Percentiles rank a stretch among this genome's conserved stretches.
phyloP scores from a whole-genome alignment of 371 early-diverging fungal genomes.

The Mucor mucedo region DNA sequence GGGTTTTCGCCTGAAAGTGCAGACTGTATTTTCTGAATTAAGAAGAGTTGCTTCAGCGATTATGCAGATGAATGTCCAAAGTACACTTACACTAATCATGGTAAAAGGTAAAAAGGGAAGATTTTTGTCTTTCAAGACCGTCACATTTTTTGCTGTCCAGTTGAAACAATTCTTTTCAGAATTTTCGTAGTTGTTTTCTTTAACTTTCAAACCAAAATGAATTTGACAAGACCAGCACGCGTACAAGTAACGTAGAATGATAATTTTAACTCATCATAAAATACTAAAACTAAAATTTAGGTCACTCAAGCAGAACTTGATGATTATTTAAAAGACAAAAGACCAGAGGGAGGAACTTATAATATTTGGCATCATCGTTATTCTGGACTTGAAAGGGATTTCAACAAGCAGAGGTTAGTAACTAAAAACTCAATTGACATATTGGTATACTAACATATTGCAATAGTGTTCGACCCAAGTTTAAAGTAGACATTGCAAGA shows the following conservation, averaged over 20 bases:
- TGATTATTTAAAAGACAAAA: conserved; percentile 44
- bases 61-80: neutral
- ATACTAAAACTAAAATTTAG: conserved; percentile 18
- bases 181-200: neutral
- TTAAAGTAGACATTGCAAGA: conserved; percentile 65
- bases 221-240: conserved; percentile 27
- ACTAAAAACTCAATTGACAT: neutral
- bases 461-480: conserved; percentile 60
- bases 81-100: conserved; percentile 2
- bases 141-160: conserved; percentile 4
- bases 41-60: neutral
- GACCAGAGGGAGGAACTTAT: conserved; percentile 63
- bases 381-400: conserved; percentile 57
- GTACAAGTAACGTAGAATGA: conserved; percentile 24
- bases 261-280: no score
- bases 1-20: conserved; percentile 9
- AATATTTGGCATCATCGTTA: conserved; percentile 85
- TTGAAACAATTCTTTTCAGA: neutral
- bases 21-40: conserved; percentile 21
- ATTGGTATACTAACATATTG: neutral
- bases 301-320: conserved; percentile 50
- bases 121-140: conserved; percentile 1
- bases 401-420: conserved; percentile 45
- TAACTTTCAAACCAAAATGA: neutral
- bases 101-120: neutral